A percentile compares a stretch with the other conserved stretches of the same genome.
These are phyloP conservation scores for Boletus bicolor DNA, from an alignment of 768 basidiomycete genomes.

Conservation along the genomic window DNA sequence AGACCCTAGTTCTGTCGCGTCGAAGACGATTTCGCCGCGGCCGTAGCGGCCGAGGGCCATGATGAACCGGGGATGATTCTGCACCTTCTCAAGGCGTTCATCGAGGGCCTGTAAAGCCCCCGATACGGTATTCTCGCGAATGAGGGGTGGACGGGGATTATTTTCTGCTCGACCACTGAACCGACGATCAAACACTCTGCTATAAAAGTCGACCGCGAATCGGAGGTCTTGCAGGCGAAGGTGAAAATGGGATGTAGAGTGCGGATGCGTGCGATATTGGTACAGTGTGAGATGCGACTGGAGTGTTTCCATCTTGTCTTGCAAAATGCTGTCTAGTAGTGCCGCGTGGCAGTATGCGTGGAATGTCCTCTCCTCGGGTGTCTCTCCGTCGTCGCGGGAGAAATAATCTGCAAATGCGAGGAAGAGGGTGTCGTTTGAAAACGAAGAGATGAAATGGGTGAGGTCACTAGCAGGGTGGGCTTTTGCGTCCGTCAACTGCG, in stretches of 20 bases:
- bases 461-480: slow-evolving; percentile 71
- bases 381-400: slow-evolving; percentile 58
- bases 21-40: slow-evolving; percentile 45
- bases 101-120: slow-evolving; percentile 66
- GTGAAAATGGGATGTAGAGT: slow-evolving; percentile 58
- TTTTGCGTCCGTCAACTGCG: slow-evolving; percentile 64
- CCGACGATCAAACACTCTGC: slow-evolving; percentile 66
- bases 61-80: slow-evolving; percentile 18
- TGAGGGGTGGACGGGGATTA: slow-evolving; percentile 60
- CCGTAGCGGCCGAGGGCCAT: slow-evolving; percentile 52
- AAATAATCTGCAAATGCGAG: slow-evolving; percentile 80
- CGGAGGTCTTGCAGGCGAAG: slow-evolving; percentile 70
- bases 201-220: slow-evolving; percentile 74
- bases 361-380: slow-evolving; percentile 57
- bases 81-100: slow-evolving; percentile 46
- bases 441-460: slow-evolving; percentile 81
- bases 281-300: slow-evolving; percentile 73
- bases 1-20: slow-evolving; percentile 9
- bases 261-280: slow-evolving; percentile 60
- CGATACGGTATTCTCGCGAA: slow-evolving; percentile 69
- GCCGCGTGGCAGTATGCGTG: slow-evolving; percentile 72
- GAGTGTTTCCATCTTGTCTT: slow-evolving; percentile 81
- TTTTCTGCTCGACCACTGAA: slow-evolving; percentile 73
- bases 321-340: slow-evolving; percentile 83
- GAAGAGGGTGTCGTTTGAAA: slow-evolving; percentile 78